Conservation (phyloP, 139 green algal genomes). For the Nannochloris sp. region DNA sequence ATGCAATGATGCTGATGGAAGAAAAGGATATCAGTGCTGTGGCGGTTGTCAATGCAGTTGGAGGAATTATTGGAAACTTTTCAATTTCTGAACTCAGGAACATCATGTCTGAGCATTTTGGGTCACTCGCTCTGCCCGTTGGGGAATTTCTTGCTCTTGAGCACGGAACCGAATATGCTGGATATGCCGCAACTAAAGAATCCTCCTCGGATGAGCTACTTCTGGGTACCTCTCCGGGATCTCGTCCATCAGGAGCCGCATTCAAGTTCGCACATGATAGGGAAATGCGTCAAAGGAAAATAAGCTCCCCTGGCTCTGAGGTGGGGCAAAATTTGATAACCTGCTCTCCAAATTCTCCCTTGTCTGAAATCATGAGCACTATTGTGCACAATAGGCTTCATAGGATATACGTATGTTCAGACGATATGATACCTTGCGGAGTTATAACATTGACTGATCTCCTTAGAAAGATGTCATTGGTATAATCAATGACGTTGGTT, state of each 20-base stretch:
- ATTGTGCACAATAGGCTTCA: constrained; percentile 55
- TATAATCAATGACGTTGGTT: constrained; percentile 5
- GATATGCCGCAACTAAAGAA: constrained; percentile 29
- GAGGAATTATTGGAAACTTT: constrained; percentile 52
- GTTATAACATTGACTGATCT: constrained; percentile 73
- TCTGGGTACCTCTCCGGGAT: background rate
- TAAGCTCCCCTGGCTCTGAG: constrained; percentile 37
- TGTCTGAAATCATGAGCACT: constrained; percentile 49
- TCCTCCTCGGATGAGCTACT: background rate
- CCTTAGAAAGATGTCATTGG: constrained; percentile 22
- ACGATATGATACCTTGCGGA: constrained; percentile 34
- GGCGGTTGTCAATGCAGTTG: constrained; percentile 36
- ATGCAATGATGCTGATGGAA: constrained; percentile 48
- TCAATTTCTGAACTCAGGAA: constrained; percentile 46
- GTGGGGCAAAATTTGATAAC: constrained; percentile 56
- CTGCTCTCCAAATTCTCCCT: constrained; percentile 24
- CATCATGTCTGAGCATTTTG: constrained; percentile 50
- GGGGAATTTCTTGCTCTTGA: constrained; percentile 74
- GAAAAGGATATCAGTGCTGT: constrained; percentile 28
- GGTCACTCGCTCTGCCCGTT: constrained; percentile 66
- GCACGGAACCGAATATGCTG: constrained; percentile 47
- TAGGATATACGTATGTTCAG: constrained; percentile 64
- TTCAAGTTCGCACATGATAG: constrained; percentile 36
- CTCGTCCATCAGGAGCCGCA: constrained; percentile 11
- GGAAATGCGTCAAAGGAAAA: constrained; percentile 22